Base-by-base conservation (phyloP, 1,139 yeast species). In the Diutina mesorugosa region DNA sequence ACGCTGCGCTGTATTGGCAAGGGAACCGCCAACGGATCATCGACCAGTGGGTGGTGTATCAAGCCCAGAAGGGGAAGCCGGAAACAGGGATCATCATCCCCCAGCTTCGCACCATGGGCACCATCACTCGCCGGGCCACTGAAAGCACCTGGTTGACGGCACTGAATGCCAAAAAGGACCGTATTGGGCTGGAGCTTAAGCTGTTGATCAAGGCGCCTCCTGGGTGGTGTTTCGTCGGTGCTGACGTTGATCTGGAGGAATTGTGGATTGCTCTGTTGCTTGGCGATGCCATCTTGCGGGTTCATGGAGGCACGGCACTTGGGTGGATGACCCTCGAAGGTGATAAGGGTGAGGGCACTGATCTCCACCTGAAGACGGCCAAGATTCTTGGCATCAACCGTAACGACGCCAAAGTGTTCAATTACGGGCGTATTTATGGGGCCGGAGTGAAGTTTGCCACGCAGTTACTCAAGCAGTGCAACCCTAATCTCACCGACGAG, bases 281-380 rank as follows among this genome's bases (percentile, higher is more conserved):
- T 55, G 98, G 99, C 1, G 99, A 95, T 68, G 85, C 98, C 0
- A 81, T 85, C 57, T 89, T 93, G 68, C 83, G 85, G 55, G 73
- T 88, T 48, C 99, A 95, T 67, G 99, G 99, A 2, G 95, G 95
- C 16, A 90, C 99, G 0, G 96, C 98, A 0, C 78, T 95, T 57
- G 98, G 99, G 0, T 95, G 99, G 99, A 95, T 95, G 99, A 91
- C 98, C 1, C 76, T 95, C 57, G 99, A 95, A 73, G 99, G 99
- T 18, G 85, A 93, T 28, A 95, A 95, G 69, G 75, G 73, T 58
- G 93, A 87, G 59, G 95, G 91, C 10, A 95, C 99, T 0, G 99
- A 95, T 70, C 72, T 95, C 61, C 99, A 95, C 67, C 90, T 98
- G 1, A 90, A 89, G 63, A 95, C 99, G 0, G 97, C 99, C 0